These are phyloP conservation scores for Penicillium palitans DNA, from an alignment of 2,329 filamentous ascomycete species.

Conservation along the genomic window DNA sequence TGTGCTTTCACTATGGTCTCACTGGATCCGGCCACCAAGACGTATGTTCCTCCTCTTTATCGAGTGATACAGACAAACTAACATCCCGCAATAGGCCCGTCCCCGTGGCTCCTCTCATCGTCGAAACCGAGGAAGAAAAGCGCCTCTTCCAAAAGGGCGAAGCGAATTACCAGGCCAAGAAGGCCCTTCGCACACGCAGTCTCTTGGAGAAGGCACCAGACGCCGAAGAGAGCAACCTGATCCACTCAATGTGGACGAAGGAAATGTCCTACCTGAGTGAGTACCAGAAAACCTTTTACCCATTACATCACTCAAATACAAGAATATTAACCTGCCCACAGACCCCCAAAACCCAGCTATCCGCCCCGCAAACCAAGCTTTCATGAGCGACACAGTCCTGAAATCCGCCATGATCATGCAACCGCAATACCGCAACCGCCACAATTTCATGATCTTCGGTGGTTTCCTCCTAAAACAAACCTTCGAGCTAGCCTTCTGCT, in stretches of 20 bases:
- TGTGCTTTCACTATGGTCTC: constrained; percentile 78
- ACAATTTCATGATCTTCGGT: constrained; percentile 78
- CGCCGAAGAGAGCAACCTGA: constrained; percentile 68
- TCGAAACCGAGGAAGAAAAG: constrained; percentile 66
- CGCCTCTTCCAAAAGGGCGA: constrained; percentile 63
- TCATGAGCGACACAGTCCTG: constrained; percentile 64
- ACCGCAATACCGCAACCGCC: constrained; percentile 67
- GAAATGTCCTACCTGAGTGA: constrained; percentile 63
- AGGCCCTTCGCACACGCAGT: constrained; percentile 59
- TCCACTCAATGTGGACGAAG: constrained; percentile 72
- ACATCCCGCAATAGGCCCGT: constrained; percentile 51
- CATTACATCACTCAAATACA: background rate
- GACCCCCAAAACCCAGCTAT: constrained; percentile 57
- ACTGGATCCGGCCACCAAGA: constrained; percentile 67
- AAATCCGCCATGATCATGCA: constrained; percentile 73
- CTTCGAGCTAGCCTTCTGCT: constrained; percentile 75
- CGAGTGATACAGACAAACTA: constrained; percentile 1
- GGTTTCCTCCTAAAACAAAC: constrained; percentile 73
- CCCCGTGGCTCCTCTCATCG: constrained; percentile 60
- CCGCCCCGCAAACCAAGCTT: constrained; percentile 59
- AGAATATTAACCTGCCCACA: constrained; percentile 14
- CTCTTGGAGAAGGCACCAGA: constrained; percentile 68
- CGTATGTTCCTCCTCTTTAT: constrained; percentile 37
- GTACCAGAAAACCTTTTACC: constrained; percentile 6
- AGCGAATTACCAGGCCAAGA: constrained; percentile 66